Conservation (phyloP, 805 yeast species). For the Tetrapisispora phaffii region DNA sequence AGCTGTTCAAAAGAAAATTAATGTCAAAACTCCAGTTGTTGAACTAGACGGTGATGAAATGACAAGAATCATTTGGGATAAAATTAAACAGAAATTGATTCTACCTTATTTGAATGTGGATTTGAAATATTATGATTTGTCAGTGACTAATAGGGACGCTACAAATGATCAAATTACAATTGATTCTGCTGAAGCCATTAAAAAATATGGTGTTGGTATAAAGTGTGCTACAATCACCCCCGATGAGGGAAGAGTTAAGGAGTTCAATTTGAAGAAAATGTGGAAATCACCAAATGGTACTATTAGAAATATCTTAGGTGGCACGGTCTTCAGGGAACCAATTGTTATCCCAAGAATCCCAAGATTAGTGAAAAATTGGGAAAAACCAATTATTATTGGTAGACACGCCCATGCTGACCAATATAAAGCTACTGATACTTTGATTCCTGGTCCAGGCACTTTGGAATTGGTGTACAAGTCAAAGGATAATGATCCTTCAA, state of each 20-base stretch:
- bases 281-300: slow-evolving; percentile 85
- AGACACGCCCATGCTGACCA: slow-evolving; percentile 84
- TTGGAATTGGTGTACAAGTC: slow-evolving; percentile 61
- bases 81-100: slow-evolving; percentile 58
- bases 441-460: slow-evolving; percentile 52
- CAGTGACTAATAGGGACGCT: slow-evolving; percentile 56
- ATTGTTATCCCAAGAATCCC: slow-evolving; percentile 72
- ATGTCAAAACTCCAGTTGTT: slow-evolving; percentile 63
- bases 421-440: slow-evolving; percentile 69
- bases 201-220: slow-evolving; percentile 67
- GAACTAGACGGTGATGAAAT: slow-evolving; percentile 80
- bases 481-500: slow-evolving; percentile 39
- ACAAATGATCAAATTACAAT: slow-evolving; percentile 67
- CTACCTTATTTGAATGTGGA: slow-evolving; percentile 64
- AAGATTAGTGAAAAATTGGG: slow-evolving; percentile 70
- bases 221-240: slow-evolving; percentile 85
- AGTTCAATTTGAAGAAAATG: slow-evolving; percentile 65
- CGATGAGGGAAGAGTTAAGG: slow-evolving; percentile 70
- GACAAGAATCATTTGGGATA: slow-evolving; percentile 78
- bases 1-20: slow-evolving; percentile 30
- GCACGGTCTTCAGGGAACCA: slow-evolving; percentile 79
- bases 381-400: slow-evolving; percentile 73
- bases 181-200: slow-evolving; percentile 70
- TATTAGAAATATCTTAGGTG: slow-evolving; percentile 69
- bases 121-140: slow-evolving; percentile 66